A percentile compares a stretch with the other conserved stretches of the same genome.
Evolutionary conservation across 331 rosid species (phyloP).

Genomic region (Malus hybrid): DNA sequence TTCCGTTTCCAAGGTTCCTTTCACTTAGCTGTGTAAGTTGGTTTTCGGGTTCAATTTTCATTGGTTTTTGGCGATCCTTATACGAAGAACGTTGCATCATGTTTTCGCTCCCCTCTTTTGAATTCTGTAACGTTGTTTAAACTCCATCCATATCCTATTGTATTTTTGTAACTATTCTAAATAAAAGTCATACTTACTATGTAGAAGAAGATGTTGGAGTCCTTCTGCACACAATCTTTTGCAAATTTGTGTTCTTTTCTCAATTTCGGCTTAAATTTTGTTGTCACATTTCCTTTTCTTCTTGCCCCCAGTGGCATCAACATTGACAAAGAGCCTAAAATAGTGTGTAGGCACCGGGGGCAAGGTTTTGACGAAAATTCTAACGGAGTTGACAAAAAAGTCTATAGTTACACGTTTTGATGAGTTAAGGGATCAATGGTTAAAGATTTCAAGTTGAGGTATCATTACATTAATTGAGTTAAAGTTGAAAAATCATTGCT

Average conservation of each 20-base stretch:
- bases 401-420: rapidly evolving
- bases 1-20: background rate
- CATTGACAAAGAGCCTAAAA: background rate
- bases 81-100: background rate
- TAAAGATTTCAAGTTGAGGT: no score
- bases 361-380: background rate
- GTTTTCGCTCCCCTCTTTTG: background rate
- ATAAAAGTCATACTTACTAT: background rate
- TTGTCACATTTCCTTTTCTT: background rate
- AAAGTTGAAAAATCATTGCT: no score
- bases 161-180: background rate
- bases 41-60: background rate
- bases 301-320: background rate
- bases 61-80: background rate
- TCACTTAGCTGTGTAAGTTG: background rate
- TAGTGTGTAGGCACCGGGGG: background rate
- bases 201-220: background rate
- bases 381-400: no score
- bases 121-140: background rate
- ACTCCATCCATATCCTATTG: background rate
- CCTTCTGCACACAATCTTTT: background rate
- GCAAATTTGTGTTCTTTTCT: background rate
- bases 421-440: no score
- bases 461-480: no score
- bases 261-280: background rate